Conservation (phyloP, 2,329 filamentous ascomycete genomes). For the Epichloe baconii region DNA sequence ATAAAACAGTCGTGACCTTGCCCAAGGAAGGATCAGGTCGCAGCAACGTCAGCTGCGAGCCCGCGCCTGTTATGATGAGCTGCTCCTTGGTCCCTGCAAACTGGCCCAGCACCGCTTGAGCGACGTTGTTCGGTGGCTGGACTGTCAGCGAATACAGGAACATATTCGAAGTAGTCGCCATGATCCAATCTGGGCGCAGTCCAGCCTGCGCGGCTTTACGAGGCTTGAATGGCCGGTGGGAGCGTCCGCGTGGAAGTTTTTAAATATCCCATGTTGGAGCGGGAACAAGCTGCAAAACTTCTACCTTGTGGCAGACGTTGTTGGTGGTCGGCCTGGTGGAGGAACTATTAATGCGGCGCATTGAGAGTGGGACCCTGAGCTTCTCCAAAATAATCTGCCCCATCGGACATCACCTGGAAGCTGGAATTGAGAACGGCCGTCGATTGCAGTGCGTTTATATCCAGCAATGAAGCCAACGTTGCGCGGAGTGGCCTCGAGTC, state of each 20-base stretch:
- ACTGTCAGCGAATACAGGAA: constrained; percentile 97
- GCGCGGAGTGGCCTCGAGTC: constrained; percentile 24
- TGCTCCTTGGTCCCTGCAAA: constrained; percentile 95
- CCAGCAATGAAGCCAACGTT: constrained; percentile 26
- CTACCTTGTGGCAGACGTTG: constrained; percentile 7
- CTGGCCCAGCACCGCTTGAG: constrained; percentile 84
- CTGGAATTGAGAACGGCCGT: background rate
- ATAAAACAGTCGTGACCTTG: constrained; percentile 73
- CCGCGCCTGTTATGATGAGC: constrained; percentile 88
- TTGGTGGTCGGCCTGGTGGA: constrained; percentile 14
- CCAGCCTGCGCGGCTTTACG: constrained; percentile 34
- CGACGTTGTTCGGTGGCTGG: constrained; percentile 79
- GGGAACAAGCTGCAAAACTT: constrained; percentile 20
- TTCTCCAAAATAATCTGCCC: constrained; percentile 11
- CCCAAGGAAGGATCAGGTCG: constrained; percentile 76
- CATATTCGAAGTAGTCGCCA: constrained; percentile 98
- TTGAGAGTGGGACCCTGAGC: constrained; percentile 16
- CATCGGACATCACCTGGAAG: background rate
- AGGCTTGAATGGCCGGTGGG: constrained; percentile 14
- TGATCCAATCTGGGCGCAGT: constrained; percentile 41
- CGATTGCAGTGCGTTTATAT: background rate
- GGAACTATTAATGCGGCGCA: constrained; percentile 25
- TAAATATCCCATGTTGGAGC: constrained; percentile 7
- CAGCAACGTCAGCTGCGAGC: constrained; percentile 77
- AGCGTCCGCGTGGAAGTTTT: constrained; percentile 6